Base-by-base conservation (phyloP, 176 grass and related monocot genomes). In the Eragrostis curvula region DNA sequence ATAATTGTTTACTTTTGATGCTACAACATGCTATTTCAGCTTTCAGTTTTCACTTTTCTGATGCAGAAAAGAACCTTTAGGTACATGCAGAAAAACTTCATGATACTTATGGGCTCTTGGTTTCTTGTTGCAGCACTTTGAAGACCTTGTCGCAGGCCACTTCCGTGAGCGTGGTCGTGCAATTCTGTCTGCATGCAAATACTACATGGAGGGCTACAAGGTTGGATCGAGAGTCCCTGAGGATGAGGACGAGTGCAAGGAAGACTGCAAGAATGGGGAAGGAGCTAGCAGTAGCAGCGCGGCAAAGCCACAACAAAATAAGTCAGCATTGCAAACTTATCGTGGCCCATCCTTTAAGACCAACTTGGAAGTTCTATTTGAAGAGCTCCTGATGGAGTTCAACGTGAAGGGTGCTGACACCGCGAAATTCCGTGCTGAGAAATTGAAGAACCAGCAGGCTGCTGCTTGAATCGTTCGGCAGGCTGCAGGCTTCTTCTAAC, bases 351-450 rank as follows among this genome's bases (percentile, higher is more conserved):
- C 79, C 42, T 98, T 95, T 71, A 95, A 86, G 60, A 0, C 43
- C 11, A 63, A 64, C 53, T 73, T 98, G 51, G 60, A 78, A 24
- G 66, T 83, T 62, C 73, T 98, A 14, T 95, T 91, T 76, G 90
- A 98, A 39, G 88, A 95, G 72, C 92, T 98, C 79, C 48, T 98
- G 75, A 98, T 91, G 92, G 92, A 98, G 66, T 98, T 98, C 72
- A 93, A 90, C 42, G 92, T 95, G 10, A 95, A 95, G 86, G 96
- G 92, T 50, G 96, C 92, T 28, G 82, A 98, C 79, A 94, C 91
- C 21, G 83, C 85, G 40, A 89, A 74, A 64, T 95, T 95, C 79
- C 79, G 90, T 65, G 86, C 69, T 8, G 79, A 86, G 75, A 91
- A 95, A 45, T 17, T 84, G 50, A 89, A 87, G 68, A 85, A 75